Conservation (phyloP, 2,329 filamentous ascomycete genomes). For the Gaeumannomyces sp. region DNA sequence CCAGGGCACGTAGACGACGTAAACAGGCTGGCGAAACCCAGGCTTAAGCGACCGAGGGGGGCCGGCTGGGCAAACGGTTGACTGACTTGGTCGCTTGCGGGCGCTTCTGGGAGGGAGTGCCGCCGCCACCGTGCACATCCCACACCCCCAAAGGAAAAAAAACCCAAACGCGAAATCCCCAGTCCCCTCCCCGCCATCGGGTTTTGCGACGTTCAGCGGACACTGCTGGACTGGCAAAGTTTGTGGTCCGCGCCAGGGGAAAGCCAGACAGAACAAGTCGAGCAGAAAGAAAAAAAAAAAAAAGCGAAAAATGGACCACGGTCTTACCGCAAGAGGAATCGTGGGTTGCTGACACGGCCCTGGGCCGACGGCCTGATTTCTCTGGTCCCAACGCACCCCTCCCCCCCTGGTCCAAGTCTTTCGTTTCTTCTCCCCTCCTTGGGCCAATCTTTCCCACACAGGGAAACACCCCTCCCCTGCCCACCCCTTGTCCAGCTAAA, state of each 20-base stretch:
- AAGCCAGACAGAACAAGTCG: background rate
- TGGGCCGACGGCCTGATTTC: background rate
- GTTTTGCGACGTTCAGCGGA: background rate
- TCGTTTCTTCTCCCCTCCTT: background rate
- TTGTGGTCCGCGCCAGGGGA: background rate
- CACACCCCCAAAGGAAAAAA: background rate
- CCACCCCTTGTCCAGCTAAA: constrained; percentile 7
- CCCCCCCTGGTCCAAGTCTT: background rate
- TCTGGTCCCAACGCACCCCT: background rate
- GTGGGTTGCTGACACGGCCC: constrained; percentile 6
- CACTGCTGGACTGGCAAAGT: background rate
- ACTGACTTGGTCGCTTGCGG: background rate
- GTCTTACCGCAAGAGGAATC: constrained; percentile 5
- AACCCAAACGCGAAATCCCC: background rate
- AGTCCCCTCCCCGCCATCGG: background rate
- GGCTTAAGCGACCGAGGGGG: background rate
- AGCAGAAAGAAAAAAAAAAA: background rate
- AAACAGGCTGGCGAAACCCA: background rate
- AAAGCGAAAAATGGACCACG: background rate
- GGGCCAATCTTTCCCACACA: constrained; percentile 1
- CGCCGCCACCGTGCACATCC: background rate
- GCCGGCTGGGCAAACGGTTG: background rate
- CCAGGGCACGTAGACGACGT: background rate
- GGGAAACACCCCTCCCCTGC: constrained; percentile 6
- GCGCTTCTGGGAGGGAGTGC: background rate